These are phyloP conservation scores for Fraxinus americana DNA, from an alignment of 257 asterid species.

Conservation along the genomic window DNA sequence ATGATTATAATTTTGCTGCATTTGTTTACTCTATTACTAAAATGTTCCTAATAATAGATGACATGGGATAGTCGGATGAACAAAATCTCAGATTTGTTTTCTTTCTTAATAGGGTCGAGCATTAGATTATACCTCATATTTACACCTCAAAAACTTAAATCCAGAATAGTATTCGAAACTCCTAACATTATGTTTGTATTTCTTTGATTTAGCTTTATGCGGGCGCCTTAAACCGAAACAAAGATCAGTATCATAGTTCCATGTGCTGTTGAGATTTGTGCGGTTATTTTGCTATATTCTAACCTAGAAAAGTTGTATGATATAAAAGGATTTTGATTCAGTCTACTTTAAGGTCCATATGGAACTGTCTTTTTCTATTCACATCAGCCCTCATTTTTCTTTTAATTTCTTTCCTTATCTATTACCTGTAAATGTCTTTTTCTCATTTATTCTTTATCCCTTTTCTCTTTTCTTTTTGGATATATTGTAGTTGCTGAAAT, in stretches of 20 bases:
- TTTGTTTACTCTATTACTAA: not conserved
- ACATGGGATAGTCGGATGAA: not conserved
- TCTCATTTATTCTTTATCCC: constrained; percentile 18
- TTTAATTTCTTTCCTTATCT: constrained; percentile 17
- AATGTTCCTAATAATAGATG: not conserved
- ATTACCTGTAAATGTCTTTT: not conserved
- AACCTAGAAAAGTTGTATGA: constrained; percentile 28
- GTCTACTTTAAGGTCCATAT: constrained; percentile 40
- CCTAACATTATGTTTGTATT: not conserved
- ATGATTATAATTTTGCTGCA: not conserved
- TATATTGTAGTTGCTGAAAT: constrained; percentile 20
- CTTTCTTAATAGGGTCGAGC: not conserved
- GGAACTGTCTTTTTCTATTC: constrained; percentile 33
- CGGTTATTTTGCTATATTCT: not conserved
- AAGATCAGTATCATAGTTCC: too few species aligned
- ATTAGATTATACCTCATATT: not conserved
- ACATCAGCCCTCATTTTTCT: constrained; percentile 7
- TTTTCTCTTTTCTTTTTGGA: constrained; percentile 27
- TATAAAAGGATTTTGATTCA: constrained; percentile 31
- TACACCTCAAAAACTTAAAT: constrained; percentile 24
- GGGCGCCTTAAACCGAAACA: not conserved
- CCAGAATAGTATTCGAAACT: not conserved
- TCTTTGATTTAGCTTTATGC: not conserved
- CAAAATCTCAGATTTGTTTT: not conserved
- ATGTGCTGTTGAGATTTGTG: not conserved